Conservation (phyloP, 371 early-diverging fungal species). For the Vairimorpha ceranae region DNA sequence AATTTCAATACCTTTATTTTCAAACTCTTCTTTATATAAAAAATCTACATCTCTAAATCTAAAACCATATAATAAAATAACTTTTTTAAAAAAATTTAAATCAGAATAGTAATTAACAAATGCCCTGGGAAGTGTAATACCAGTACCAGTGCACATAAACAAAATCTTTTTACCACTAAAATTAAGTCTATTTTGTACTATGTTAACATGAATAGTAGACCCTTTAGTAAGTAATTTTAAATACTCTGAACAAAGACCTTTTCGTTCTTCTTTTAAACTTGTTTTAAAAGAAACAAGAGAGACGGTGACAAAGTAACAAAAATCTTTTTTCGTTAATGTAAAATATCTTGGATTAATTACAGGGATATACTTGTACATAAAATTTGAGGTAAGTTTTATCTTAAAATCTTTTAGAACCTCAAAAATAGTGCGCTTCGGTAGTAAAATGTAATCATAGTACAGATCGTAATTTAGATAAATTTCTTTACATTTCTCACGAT, state of each 20-base stretch:
- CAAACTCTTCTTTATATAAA: slow-evolving; percentile 33
- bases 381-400: slow-evolving; percentile 9
- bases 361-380: slow-evolving; percentile 28
- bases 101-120: slow-evolving; percentile 36
- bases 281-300: slow-evolving; percentile 40
- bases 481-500: slow-evolving; percentile 40
- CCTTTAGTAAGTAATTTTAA: slow-evolving; percentile 23
- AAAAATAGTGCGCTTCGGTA: slow-evolving; percentile 44
- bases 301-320: slow-evolving; percentile 43
- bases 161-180: slow-evolving; percentile 49
- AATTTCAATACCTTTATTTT: slow-evolving; percentile 6
- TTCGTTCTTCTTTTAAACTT: slow-evolving; percentile 7
- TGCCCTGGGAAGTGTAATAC: slow-evolving; percentile 54
- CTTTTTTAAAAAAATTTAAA: slow-evolving; percentile 15
- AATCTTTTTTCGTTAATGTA: slow-evolving; percentile 49
- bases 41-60: slow-evolving; percentile 47
- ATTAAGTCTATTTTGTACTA: slow-evolving; percentile 33
- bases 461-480: slow-evolving; percentile 54
- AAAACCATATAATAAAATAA: slow-evolving; percentile 57
- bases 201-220: slow-evolving; percentile 23
- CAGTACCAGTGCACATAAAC: slow-evolving; percentile 60
- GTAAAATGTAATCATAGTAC: slow-evolving; percentile 55
- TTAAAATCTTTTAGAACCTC: slow-evolving; percentile 45
- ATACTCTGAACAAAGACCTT: slow-evolving; percentile 60
- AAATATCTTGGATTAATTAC: slow-evolving; percentile 55